Percentiles rank a stretch among this genome's conserved stretches.
phyloP scores from a whole-genome alignment of 2,329 filamentous ascomycete genomes.

The Coniochaeta hoffmannii region DNA sequence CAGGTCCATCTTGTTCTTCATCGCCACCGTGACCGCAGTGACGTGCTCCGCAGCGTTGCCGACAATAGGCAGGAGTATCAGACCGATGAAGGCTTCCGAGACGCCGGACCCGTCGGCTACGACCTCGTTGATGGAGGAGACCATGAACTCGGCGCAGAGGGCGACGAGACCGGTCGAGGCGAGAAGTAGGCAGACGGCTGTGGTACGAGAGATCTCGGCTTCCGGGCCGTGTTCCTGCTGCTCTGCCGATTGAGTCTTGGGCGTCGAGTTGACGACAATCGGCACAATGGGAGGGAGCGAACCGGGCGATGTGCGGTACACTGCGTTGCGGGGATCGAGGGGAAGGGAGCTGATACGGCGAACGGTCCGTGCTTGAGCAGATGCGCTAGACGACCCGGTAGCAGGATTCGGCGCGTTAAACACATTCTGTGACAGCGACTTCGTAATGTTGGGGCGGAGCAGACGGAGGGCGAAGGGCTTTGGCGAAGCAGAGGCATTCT shows the following conservation, averaged over 20 bases:
- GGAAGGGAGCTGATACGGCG: slow-evolving; percentile 52
- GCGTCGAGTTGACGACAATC: slow-evolving; percentile 19
- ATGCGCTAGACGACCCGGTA: slow-evolving; percentile 6
- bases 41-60: slow-evolving; percentile 69
- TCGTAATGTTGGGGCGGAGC: slow-evolving; percentile 40
- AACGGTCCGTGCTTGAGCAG: slow-evolving; percentile 22
- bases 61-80: slow-evolving; percentile 66
- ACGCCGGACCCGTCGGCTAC: slow-evolving; percentile 32
- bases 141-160: slow-evolving; percentile 54
- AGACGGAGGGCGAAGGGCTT: slow-evolving; percentile 32
- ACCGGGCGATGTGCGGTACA: slow-evolving; percentile 10
- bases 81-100: slow-evolving; percentile 57
- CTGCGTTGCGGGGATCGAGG: slow-evolving; percentile 33
- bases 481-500: slow-evolving; percentile 18
- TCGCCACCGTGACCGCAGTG: slow-evolving; percentile 61
- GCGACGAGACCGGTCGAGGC: slow-evolving; percentile 49
- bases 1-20: slow-evolving; percentile 71
- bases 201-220: slow-evolving; percentile 29
- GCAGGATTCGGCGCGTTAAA: slow-evolving; percentile 28
- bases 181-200: slow-evolving; percentile 43
- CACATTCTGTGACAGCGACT: slow-evolving; percentile 52
- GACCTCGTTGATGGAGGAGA: slow-evolving; percentile 49
- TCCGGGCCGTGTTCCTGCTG: slow-evolving; percentile 20
- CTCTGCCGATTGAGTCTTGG: slow-evolving; percentile 9
- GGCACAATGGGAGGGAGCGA: slow-evolving; percentile 22